These are phyloP conservation scores for Boletellus ananiceps DNA, from an alignment of 768 basidiomycete species.

Conservation along the genomic window DNA sequence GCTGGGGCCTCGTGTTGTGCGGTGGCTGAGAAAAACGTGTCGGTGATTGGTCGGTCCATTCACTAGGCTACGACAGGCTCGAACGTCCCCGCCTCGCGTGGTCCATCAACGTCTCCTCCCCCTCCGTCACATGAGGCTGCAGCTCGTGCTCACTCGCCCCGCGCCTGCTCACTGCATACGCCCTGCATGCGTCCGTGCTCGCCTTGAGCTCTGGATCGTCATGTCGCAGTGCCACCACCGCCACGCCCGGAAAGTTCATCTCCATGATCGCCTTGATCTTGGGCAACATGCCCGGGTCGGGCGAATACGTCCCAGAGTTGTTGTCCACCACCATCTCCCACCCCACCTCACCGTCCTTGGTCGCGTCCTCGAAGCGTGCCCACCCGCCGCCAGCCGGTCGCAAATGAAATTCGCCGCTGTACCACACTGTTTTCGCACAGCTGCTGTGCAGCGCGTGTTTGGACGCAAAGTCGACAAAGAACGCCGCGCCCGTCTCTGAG, in stretches of 20 bases:
- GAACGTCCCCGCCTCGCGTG: conserved; percentile 12
- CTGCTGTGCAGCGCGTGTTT: conserved; percentile 85
- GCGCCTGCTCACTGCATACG: conserved; percentile 57
- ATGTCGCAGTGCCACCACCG: conserved; percentile 48
- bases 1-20: conserved; percentile 29
- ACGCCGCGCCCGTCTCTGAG: conserved; percentile 83
- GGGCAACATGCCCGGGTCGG: conserved; percentile 59
- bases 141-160: conserved; percentile 58
- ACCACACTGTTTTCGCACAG: conserved; percentile 61
- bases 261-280: conserved; percentile 58
- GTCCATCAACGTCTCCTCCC: conserved; percentile 49
- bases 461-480: conserved; percentile 81
- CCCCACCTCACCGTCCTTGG: conserved; percentile 47
- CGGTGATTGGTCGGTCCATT: conserved; percentile 27
- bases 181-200: conserved; percentile 64
- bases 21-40: conserved; percentile 36
- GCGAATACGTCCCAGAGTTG: conserved; percentile 81
- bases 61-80: conserved; percentile 10
- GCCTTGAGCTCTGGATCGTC: conserved; percentile 51
- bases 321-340: conserved; percentile 90
- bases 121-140: conserved; percentile 54
- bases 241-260: conserved; percentile 67
- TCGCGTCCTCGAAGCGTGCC: conserved; percentile 54
- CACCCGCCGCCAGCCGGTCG: conserved; percentile 67
- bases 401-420: conserved; percentile 77